phyloP scores from a whole-genome alignment of 305 asterid species.

The Plantago coronopus region DNA sequence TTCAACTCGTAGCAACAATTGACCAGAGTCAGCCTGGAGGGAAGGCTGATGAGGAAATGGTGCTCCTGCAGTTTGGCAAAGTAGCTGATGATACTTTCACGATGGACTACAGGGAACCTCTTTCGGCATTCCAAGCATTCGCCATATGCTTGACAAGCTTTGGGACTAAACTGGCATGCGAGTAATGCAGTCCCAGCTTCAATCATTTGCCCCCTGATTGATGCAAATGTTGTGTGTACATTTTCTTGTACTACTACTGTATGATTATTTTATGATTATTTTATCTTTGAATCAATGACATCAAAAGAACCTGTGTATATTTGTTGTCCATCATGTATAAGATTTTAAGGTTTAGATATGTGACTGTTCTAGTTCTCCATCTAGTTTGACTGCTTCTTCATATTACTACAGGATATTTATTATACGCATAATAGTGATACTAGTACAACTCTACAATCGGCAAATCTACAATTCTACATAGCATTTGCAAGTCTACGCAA shows the following conservation, averaged over 20 bases:
- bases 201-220: too few relatives aligned
- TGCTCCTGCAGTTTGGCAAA: slow-evolving; percentile 86
- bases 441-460: too few relatives aligned
- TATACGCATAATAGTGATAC: too few relatives aligned
- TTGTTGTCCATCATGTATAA: too few relatives aligned
- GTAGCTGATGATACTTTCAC: slow-evolving; percentile 81
- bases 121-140: slow-evolving; percentile 89
- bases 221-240: slow-evolving; percentile 26
- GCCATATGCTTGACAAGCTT: slow-evolving; percentile 91
- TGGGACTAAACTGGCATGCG: slow-evolving; percentile 91
- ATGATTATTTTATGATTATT: slow-evolving; percentile 14
- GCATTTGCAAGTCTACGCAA: too few relatives aligned
- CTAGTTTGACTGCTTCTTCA: too few relatives aligned
- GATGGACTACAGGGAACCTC: slow-evolving; percentile 81
- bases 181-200: slow-evolving; percentile 20
- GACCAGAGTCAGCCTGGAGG: slow-evolving; percentile 79
- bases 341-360: too few relatives aligned
- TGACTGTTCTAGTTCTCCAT: too few relatives aligned
- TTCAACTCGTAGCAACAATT: slow-evolving; percentile 68
- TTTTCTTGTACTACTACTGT: slow-evolving; percentile 13
- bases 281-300: slow-evolving; percentile 7
- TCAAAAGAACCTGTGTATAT: not conserved
- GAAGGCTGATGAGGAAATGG: slow-evolving; percentile 77
- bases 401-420: too few relatives aligned
- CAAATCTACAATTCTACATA: too few relatives aligned